Evolutionary conservation across 1,284 basidiomycete species (phyloP), one percentile per base, ranked within the genome.

Genomic region (Bondarzewia mesenterica): DNA sequence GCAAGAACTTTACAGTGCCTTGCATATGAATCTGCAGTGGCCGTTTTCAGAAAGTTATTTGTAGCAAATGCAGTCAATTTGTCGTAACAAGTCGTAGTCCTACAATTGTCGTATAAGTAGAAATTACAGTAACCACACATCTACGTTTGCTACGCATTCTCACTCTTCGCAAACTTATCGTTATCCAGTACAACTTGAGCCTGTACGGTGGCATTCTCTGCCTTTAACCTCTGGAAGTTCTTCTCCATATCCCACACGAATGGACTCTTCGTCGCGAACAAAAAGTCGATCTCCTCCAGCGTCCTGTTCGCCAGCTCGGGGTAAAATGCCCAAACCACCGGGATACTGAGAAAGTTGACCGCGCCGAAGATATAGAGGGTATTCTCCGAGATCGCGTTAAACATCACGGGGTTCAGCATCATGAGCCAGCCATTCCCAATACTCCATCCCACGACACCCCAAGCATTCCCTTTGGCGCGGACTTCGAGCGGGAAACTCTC

Each of bases 401-500:
- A 66, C 64, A 67, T 65, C 26, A 67, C 62, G 37, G 67, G 64
- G 58, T 65, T 67, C 26, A 65, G 53, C 26, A 65, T 57, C 38
- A 60, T 65, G 32, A 65, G 58, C 64, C 64, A 65, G 35, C 64
- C 63, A 51, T 78, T 61, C 64, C 79, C 65, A 68, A 75, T 68
- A 57, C 75, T 70, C 73, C 73, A 75, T 16, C 73, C 73, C 36
- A 73, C 61, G 18, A 75, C 68, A 61, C 79, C 73, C 72, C 78
- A 70, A 58, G 77, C 72, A 49, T 71, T 75, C 7, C 73, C 73
- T 59, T 73, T 72, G 3, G 80, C 74, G 55, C 81, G 74, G 32
- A 81, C 76, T 50, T 78, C 74, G 44, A 82, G 72, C 25, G 80
- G 80, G 72, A 81, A 83, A 49, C 77, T 79, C 67, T 73, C 71